These are phyloP conservation scores for Scheffersomyces spartinae DNA, from an alignment of 805 yeast genomes.

Conservation along the genomic window DNA sequence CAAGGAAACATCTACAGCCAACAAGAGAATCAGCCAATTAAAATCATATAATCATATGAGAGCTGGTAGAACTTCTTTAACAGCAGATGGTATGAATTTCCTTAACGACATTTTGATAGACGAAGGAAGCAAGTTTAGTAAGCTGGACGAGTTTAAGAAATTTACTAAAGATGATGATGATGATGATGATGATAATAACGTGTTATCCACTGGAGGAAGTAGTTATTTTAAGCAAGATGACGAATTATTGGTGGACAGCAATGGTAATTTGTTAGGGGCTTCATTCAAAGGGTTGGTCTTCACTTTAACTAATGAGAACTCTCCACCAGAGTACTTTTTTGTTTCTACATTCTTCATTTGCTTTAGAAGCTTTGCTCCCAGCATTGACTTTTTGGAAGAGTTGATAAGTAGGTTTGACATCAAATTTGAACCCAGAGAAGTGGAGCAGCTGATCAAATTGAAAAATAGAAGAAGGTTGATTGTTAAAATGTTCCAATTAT, in stretches of 20 bases:
- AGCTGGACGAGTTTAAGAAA: slow-evolving; percentile 1
- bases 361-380: slow-evolving; percentile 59
- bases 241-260: slow-evolving; percentile 42
- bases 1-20: too few species aligned
- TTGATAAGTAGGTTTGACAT: slow-evolving; percentile 57
- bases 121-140: too few species aligned
- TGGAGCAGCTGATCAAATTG: slow-evolving; percentile 24
- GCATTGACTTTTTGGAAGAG: slow-evolving; percentile 57
- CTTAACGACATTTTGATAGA: slow-evolving; percentile 24
- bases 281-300: slow-evolving; percentile 59
- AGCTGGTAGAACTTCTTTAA: slow-evolving; percentile 38
- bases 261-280: slow-evolving; percentile 51
- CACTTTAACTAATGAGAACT: slow-evolving; percentile 53
- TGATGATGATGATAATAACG: slow-evolving; percentile 8
- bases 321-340: slow-evolving; percentile 57
- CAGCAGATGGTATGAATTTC: slow-evolving; percentile 37
- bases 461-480: slow-evolving; percentile 58
- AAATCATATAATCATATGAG: too few species aligned
- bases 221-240: too few species aligned
- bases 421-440: slow-evolving; percentile 18
- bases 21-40: too few species aligned
- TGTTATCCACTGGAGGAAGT: too few species aligned
- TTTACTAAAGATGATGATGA: slow-evolving; percentile 5
- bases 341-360: slow-evolving; percentile 67
- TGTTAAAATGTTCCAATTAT: slow-evolving; percentile 57